Conservation (phyloP, 306 rosid species). For the Malus sieversii region DNA sequence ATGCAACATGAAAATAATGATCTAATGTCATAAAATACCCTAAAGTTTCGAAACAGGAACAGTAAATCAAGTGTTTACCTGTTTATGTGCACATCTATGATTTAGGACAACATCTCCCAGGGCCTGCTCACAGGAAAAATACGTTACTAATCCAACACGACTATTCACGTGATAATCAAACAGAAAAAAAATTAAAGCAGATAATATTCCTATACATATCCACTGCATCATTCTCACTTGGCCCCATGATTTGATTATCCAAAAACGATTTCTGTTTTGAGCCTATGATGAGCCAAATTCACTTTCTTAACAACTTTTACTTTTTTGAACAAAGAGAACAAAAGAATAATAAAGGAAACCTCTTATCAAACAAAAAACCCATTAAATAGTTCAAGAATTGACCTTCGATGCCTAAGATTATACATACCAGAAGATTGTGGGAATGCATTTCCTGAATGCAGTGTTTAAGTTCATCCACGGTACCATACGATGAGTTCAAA, state of each 20-base stretch:
- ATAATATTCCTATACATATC: background rate
- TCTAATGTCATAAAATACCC: background rate
- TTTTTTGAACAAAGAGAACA: background rate
- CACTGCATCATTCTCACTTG: background rate
- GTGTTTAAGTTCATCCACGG: slow-evolving; percentile 58
- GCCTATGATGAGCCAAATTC: background rate
- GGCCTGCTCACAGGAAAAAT: slow-evolving; percentile 32
- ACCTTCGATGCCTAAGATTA: slow-evolving; percentile 3
- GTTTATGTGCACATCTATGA: slow-evolving; percentile 73
- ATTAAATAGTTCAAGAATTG: background rate
- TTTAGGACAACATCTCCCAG: slow-evolving; percentile 77
- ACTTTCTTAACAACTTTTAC: background rate
- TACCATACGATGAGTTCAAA: slow-evolving; percentile 68
- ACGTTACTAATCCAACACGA: background rate
- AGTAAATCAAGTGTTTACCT: slow-evolving; percentile 25
- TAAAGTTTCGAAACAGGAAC: background rate
- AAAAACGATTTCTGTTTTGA: background rate
- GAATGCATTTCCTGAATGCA: slow-evolving; percentile 70
- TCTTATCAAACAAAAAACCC: background rate
- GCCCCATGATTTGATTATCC: background rate
- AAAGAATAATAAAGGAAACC: background rate
- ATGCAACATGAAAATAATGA: background rate
- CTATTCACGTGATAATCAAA: background rate
- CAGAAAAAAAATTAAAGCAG: slow-evolving; percentile 3
- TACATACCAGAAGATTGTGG: slow-evolving; percentile 55